phyloP scores from a whole-genome alignment of 164 flowering plant genomes.

The Magnolia officinalis region DNA sequence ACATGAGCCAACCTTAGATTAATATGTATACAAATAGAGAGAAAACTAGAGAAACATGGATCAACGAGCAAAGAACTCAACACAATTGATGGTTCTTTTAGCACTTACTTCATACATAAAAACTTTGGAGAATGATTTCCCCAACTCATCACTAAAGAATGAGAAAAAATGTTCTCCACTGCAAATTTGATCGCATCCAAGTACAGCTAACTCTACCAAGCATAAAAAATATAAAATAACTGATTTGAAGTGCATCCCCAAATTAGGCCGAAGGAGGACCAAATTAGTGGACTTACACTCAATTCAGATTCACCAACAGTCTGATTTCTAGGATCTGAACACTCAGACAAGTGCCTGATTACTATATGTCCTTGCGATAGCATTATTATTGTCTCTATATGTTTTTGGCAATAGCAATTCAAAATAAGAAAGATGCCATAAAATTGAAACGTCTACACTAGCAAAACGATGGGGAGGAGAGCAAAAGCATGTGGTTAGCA shows the following conservation, averaged over 20 bases:
- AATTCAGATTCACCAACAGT: not conserved
- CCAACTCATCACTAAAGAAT: too few species aligned
- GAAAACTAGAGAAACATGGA: not conserved
- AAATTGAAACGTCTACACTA: not conserved
- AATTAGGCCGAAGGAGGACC: not conserved
- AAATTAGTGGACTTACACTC: not conserved
- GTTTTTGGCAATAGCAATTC: too few species aligned
- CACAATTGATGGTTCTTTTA: too few species aligned
- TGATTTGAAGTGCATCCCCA: not conserved
- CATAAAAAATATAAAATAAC: not conserved
- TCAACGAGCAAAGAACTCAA: not conserved
- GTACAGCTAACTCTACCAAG: not conserved
- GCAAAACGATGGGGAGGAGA: too few species aligned
- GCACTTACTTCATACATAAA: too few species aligned
- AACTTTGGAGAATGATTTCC: too few species aligned
- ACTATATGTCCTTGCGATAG: too few species aligned
- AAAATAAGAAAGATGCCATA: not conserved
- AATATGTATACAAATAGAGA: not conserved
- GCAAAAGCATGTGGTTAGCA: too few species aligned
- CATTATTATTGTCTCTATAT: too few species aligned
- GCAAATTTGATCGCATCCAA: too few species aligned
- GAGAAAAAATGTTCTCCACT: too few species aligned
- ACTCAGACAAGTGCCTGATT: not conserved
- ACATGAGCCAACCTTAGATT: not conserved
- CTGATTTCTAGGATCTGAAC: not conserved